Percentiles rank a stretch among this genome's conserved stretches.
Evolutionary conservation across 208 protist genomes (phyloP).

Genomic region (Trypanosoma mega): DNA sequence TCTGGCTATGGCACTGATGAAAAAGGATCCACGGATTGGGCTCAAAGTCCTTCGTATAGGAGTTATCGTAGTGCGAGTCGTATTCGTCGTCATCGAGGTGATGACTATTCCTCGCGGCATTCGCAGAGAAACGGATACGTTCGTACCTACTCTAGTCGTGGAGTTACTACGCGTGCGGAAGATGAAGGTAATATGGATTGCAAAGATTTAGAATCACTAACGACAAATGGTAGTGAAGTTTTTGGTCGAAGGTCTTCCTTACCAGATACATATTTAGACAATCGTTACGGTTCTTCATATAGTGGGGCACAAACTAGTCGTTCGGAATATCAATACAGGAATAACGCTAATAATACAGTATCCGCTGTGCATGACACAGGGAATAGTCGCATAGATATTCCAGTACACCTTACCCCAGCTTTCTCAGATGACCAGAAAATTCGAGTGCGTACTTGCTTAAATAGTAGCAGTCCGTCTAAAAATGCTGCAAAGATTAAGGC

Average conservation of each 20-base stretch:
- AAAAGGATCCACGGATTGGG: slow-evolving; percentile 10
- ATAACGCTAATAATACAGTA: neutral
- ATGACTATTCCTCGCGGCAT: neutral
- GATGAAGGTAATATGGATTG: neutral
- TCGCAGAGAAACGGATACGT: neutral
- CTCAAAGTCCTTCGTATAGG: neutral
- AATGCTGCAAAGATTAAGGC: slow-evolving; percentile 45
- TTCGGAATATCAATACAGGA: neutral
- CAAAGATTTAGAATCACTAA: neutral
- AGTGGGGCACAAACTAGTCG: neutral
- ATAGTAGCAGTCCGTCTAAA: slow-evolving; percentile 1
- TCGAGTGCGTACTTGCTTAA: slow-evolving; percentile 11
- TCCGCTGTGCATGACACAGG: neutral
- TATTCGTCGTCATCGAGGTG: neutral
- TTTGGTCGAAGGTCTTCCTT: slow-evolving; percentile 11
- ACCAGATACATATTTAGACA: neutral
- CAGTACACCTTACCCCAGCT: slow-evolving; percentile 7
- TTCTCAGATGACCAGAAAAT: slow-evolving; percentile 12
- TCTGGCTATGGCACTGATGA: neutral
- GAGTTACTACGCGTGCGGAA: neutral
- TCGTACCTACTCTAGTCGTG: slow-evolving; percentile 4
- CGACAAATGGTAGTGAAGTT: neutral
- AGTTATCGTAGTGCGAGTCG: neutral
- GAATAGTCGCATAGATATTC: slow-evolving; percentile 11
- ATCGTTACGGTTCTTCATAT: neutral